A percentile compares a stretch with the other conserved stretches of the same genome.
phyloP scores from a whole-genome alignment of 345 rosid species.

The Cardamine chenopodiifolia region DNA sequence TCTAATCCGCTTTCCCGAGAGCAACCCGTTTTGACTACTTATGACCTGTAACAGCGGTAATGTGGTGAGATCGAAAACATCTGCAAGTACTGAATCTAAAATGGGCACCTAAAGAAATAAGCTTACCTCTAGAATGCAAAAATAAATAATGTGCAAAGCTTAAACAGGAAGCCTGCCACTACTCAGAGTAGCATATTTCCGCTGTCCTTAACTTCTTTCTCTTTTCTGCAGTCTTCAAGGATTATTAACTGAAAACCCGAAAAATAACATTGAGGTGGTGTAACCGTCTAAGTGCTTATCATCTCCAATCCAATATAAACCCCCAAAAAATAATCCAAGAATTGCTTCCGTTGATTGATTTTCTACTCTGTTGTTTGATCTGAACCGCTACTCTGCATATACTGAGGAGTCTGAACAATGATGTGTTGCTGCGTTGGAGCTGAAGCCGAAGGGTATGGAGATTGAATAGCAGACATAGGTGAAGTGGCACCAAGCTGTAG shows the following conservation, averaged over 20 bases:
- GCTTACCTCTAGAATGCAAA: slow-evolving; percentile 84
- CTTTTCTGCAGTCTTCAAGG: slow-evolving; percentile 31
- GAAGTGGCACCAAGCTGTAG: slow-evolving; percentile 68
- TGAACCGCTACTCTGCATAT: slow-evolving; percentile 77
- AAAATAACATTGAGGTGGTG: not conserved
- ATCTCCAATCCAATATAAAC: not conserved
- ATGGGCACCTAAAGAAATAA: not conserved
- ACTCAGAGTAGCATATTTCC: slow-evolving; percentile 55
- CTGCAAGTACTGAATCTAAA: slow-evolving; percentile 11
- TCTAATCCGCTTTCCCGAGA: slow-evolving; percentile 31
- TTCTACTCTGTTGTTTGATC: slow-evolving; percentile 86
- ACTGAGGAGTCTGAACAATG: slow-evolving; percentile 77
- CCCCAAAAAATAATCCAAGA: slow-evolving; percentile 8
- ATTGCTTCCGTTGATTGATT: slow-evolving; percentile 52
- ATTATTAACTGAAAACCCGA: slow-evolving; percentile 24
- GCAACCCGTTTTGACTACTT: slow-evolving; percentile 59
- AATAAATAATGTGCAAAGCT: slow-evolving; percentile 73
- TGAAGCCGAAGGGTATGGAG: slow-evolving; percentile 71
- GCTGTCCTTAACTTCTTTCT: slow-evolving; percentile 46
- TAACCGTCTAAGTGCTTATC: not conserved
- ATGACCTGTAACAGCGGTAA: slow-evolving; percentile 61
- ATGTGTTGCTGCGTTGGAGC: slow-evolving; percentile 67
- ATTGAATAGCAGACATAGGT: slow-evolving; percentile 62
- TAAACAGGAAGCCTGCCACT: slow-evolving; percentile 82
- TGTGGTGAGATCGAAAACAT: not conserved